phyloP scores from a whole-genome alignment of 371 early-diverging fungal genomes.

The Smittium culicis region DNA sequence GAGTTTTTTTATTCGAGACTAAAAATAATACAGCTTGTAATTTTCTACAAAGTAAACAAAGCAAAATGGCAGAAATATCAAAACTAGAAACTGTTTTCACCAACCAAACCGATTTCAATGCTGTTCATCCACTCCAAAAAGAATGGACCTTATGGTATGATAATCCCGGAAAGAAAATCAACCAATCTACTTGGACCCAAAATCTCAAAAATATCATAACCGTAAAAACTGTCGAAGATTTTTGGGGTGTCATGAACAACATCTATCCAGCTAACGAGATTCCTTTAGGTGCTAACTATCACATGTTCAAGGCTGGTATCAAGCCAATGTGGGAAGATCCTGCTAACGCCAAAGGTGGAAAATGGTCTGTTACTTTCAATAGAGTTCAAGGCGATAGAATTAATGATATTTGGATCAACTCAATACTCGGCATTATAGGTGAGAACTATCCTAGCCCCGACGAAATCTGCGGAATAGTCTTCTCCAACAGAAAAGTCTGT shows the following conservation, averaged over 20 bases:
- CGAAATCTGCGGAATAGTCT: constrained; percentile 83
- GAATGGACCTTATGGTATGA: constrained; percentile 93
- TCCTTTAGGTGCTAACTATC: constrained; percentile 73
- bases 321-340: constrained; percentile 99
- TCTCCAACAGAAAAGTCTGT: constrained; percentile 63
- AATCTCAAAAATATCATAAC: constrained; percentile 75
- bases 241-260: constrained; percentile 87
- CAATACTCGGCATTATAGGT: constrained; percentile 81
- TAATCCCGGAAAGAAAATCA: constrained; percentile 62
- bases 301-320: constrained; percentile 92
- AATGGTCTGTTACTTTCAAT: constrained; percentile 77
- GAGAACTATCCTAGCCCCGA: constrained; percentile 70
- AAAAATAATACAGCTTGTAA: no score
- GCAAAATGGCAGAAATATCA: constrained; percentile 1
- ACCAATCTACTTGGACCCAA: constrained; percentile 66
- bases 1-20: no score
- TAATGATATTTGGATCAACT: constrained; percentile 72
- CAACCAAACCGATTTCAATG: constrained; percentile 52
- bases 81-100: constrained; percentile 36
- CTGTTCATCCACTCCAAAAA: constrained; percentile 77
- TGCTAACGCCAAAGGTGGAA: constrained; percentile 91
- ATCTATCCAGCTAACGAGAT: constrained; percentile 67
- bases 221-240: constrained; percentile 84
- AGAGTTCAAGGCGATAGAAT: constrained; percentile 60
- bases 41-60: constrained; percentile 2